Percentiles rank a stretch among this genome's conserved stretches.
These are phyloP conservation scores for Russula griseocarnosa DNA, from an alignment of 768 basidiomycete genomes.

Conservation along the genomic window DNA sequence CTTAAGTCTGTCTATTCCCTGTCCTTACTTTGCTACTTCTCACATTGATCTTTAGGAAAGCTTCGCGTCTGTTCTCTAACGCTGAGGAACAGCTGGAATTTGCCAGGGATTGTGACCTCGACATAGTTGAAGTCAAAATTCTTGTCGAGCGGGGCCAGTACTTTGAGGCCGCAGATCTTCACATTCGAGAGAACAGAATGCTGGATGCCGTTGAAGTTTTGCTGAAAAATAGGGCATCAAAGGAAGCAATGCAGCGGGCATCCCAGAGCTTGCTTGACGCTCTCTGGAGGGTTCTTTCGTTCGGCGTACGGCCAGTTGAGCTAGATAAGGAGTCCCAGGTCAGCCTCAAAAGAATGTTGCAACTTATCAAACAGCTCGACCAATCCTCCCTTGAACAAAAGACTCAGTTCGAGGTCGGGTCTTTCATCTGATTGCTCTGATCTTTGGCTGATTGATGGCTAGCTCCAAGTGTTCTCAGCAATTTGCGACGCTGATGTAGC, in stretches of 20 bases:
- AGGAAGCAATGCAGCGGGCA: conserved; percentile 37
- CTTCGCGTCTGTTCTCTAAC: conserved; percentile 44
- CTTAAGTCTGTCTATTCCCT: conserved; percentile 35
- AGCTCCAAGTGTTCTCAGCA: conserved; percentile 21
- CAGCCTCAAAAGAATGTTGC: conserved; percentile 9
- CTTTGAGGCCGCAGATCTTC: conserved; percentile 52
- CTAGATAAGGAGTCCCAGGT: not conserved
- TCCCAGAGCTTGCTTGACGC: conserved; percentile 42
- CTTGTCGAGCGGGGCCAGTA: conserved; percentile 42
- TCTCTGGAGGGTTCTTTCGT: conserved; percentile 46
- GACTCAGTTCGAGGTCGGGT: conserved; percentile 8
- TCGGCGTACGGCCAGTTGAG: conserved; percentile 28
- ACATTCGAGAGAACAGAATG: conserved; percentile 41
- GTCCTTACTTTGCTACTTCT: not conserved
- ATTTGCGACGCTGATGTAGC: not conserved
- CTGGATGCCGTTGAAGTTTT: conserved; percentile 47
- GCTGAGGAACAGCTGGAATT: conserved; percentile 55
- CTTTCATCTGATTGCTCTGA: not conserved
- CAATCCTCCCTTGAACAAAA: not conserved
- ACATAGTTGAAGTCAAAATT: conserved; percentile 45
- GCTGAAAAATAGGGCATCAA: conserved; percentile 36
- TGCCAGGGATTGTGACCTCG: conserved; percentile 50
- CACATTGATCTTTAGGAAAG: conserved; percentile 39
- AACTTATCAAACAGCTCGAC: conserved; percentile 6
- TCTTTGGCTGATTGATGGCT: not conserved